Conservation (phyloP, 345 rosid genomes). For the Camelina neglecta region DNA sequence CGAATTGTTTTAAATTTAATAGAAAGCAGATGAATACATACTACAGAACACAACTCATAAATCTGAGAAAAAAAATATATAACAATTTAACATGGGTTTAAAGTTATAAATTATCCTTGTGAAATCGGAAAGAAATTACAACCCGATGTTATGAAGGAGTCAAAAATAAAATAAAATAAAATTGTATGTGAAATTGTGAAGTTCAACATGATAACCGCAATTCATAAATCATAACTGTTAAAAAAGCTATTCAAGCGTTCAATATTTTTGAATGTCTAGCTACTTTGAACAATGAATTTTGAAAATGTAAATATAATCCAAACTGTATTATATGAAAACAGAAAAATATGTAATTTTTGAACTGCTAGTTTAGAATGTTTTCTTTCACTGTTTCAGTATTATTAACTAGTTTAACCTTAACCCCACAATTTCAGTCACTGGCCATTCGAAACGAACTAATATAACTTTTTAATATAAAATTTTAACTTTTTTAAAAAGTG, state of each 20-base stretch:
- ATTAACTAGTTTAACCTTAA: not conserved
- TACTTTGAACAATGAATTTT: not conserved
- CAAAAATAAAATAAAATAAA: not conserved
- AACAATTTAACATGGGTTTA: not conserved
- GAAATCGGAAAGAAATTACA: not conserved
- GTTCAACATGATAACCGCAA: not conserved
- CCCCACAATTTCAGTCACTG: not conserved
- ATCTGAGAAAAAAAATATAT: conserved; percentile 1
- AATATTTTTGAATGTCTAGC: not conserved
- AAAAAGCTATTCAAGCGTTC: not conserved
- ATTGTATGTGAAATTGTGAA: not conserved
- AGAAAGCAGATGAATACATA: not conserved
- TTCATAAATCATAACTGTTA: not conserved
- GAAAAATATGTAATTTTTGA: not conserved
- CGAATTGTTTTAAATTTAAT: not conserved
- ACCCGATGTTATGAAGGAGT: not conserved
- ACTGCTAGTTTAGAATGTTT: not conserved
- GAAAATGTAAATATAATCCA: not conserved
- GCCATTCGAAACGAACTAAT: not conserved
- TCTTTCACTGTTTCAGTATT: not conserved
- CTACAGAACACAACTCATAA: not conserved
- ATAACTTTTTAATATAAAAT: not conserved
- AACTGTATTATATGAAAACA: not conserved
- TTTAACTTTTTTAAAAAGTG: too few species aligned
- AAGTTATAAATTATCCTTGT: not conserved